Conservation (phyloP, 2,329 filamentous ascomycete genomes). For the Colletotrichum lini region DNA sequence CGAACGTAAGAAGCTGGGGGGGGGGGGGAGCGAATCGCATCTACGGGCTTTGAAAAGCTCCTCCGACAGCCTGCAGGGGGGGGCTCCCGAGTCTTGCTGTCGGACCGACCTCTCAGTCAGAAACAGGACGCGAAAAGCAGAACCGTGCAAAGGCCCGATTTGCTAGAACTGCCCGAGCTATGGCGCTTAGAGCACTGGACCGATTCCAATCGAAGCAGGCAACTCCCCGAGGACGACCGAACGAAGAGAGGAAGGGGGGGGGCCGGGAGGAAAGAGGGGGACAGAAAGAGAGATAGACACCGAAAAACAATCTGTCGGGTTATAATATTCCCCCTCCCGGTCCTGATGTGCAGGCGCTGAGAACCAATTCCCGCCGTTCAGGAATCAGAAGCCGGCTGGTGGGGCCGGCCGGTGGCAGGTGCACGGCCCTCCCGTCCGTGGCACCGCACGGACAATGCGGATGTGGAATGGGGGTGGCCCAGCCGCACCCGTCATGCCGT, state of each 20-base stretch:
- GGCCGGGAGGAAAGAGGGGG: no score
- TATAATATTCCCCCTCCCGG: no score
- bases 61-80: not conserved
- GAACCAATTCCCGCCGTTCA: not conserved
- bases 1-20: not conserved
- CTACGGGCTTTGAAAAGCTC: not conserved
- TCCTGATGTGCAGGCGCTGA: no score
- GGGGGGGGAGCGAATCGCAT: not conserved
- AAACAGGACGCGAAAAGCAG: no score
- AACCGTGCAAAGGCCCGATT: no score
- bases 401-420: not conserved
- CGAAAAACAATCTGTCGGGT: no score
- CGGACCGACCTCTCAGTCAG: not conserved
- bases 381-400: not conserved
- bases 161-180: no score
- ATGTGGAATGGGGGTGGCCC: not conserved
- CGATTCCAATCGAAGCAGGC: no score
- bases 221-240: no score
- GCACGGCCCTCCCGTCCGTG: conserved; percentile 5
- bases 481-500: not conserved
- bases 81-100: not conserved
- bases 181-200: no score
- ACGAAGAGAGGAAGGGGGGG: no score
- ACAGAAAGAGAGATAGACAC: no score
- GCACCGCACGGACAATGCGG: conserved; percentile 1